Conservation (phyloP, 805 yeast species). For the Myxozyma nipponensis region DNA sequence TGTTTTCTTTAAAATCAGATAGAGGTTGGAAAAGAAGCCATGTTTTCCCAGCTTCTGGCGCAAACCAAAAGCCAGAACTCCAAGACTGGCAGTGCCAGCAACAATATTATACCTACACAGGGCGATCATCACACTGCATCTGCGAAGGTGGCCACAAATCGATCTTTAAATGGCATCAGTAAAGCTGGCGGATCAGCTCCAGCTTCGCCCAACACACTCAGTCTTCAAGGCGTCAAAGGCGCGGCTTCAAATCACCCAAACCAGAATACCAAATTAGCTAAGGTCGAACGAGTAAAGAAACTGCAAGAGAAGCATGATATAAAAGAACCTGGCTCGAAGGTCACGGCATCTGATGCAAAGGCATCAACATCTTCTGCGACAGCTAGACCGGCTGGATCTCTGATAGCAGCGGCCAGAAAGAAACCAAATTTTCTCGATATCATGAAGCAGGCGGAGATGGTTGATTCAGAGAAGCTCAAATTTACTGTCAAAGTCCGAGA, state of each 20-base stretch:
- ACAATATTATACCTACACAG: too few species aligned
- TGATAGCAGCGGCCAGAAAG: not conserved
- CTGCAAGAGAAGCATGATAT: not conserved
- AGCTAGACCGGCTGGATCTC: conserved; percentile 1
- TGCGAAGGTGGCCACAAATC: too few species aligned
- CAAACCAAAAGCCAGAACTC: conserved; percentile 13
- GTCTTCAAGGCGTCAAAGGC: too few species aligned
- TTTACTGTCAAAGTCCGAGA: conserved; percentile 40
- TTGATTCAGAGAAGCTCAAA: conserved; percentile 50
- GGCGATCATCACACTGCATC: too few species aligned
- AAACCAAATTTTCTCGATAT: conserved; percentile 60
- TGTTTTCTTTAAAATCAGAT: too few species aligned
- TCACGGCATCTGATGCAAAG: conserved; percentile 4
- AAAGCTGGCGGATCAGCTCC: too few species aligned
- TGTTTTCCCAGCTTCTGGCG: conserved; percentile 33
- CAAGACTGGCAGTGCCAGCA: not conserved
- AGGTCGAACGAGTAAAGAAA: not conserved
- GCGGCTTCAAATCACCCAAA: too few species aligned
- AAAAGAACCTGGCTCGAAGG: not conserved
- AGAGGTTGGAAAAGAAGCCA: too few species aligned
- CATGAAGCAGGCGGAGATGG: conserved; percentile 62
- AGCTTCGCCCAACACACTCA: too few species aligned
- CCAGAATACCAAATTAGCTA: not conserved
- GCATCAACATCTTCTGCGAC: conserved; percentile 5
- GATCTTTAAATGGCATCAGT: too few species aligned